phyloP scores from a whole-genome alignment of 2,329 filamentous ascomycete species.

The Colletotrichum filicis region DNA sequence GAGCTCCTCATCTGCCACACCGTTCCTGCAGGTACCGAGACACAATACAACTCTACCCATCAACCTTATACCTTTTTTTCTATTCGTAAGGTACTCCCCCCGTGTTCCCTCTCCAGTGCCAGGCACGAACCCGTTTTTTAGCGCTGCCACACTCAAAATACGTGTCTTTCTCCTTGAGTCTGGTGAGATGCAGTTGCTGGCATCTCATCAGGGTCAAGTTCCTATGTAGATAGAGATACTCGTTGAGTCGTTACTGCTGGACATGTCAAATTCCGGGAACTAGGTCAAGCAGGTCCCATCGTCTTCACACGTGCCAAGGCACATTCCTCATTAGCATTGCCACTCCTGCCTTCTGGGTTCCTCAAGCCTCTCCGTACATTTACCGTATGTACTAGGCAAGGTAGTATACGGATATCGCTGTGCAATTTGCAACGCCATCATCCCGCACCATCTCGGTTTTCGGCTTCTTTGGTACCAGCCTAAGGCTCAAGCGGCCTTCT shows the following conservation, averaged over 20 bases:
- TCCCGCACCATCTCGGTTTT: conserved; percentile 12
- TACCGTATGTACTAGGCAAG: too few relatives aligned
- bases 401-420: background rate
- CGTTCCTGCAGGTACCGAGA: conserved; percentile 28
- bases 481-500: background rate
- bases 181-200: background rate
- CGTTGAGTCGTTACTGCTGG: background rate
- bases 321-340: background rate
- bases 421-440: background rate
- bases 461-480: conserved; percentile 11
- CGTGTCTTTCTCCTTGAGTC: background rate
- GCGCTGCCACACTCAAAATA: background rate
- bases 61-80: conserved; percentile 10
- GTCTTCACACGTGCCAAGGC: background rate
- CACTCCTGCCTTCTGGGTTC: background rate
- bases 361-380: background rate
- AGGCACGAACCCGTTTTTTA: background rate
- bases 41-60: conserved; percentile 10
- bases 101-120: background rate
- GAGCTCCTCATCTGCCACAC: background rate
- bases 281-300: background rate
- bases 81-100: too few relatives aligned
- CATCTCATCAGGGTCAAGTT: background rate
- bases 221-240: background rate
- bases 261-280: background rate